phyloP scores from a whole-genome alignment of 163 green algal species.

The Botryococcus braunii region DNA sequence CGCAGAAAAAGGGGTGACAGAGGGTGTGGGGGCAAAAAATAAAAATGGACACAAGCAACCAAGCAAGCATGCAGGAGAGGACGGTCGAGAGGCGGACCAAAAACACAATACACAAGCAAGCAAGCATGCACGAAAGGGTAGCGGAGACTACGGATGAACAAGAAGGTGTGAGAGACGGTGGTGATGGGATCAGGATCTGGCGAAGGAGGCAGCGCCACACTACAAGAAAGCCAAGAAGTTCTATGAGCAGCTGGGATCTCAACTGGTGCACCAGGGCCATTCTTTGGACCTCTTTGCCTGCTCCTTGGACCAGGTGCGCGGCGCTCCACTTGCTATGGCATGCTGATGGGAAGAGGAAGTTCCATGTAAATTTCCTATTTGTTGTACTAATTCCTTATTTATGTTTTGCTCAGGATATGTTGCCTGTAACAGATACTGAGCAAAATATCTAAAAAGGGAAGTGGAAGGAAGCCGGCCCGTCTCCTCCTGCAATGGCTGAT shows the following conservation, averaged over 20 bases:
- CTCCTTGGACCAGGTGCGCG: constrained; percentile 82
- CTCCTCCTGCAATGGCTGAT: too few relatives aligned
- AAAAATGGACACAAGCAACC: too few relatives aligned
- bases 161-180: background rate
- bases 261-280: constrained; percentile 80
- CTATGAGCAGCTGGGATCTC: constrained; percentile 71
- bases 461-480: too few relatives aligned
- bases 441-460: too few relatives aligned
- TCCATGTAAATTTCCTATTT: background rate
- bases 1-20: too few relatives aligned
- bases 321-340: background rate
- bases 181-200: constrained; percentile 62
- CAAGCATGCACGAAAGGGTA: background rate
- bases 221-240: constrained; percentile 79
- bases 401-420: background rate
- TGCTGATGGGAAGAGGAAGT: background rate
- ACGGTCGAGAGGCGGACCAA: background rate
- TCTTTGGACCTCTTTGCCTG: constrained; percentile 91
- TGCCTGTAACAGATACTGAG: background rate
- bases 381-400: background rate
- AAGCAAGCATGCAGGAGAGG: too few relatives aligned
- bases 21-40: too few relatives aligned
- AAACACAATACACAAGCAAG: background rate
- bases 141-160: too few relatives aligned
- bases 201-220: constrained; percentile 77